Evolutionary conservation across 345 rosid species (phyloP).

Genomic region (Carallia brachiata): DNA sequence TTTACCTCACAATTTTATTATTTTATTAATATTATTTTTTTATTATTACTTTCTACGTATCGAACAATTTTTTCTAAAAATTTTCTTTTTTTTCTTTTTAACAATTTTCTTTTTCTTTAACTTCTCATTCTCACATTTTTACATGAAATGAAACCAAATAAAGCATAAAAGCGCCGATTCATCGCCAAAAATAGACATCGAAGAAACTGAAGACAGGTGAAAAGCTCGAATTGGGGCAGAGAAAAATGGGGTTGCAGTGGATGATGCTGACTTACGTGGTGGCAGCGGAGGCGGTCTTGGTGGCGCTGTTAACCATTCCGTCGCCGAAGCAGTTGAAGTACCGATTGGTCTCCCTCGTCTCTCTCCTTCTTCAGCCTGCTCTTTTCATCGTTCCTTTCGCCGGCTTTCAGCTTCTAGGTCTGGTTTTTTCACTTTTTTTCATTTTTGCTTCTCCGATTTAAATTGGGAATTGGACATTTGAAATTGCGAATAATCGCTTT

Average conservation of each 20-base stretch:
- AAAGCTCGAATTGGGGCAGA: too few relatives aligned
- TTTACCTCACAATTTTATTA: too few relatives aligned
- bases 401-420: slow-evolving; percentile 78
- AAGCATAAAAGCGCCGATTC: not conserved
- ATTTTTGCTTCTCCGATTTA: not conserved
- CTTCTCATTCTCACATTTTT: too few relatives aligned
- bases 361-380: slow-evolving; percentile 67
- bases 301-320: slow-evolving; percentile 61
- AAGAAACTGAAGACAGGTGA: not conserved
- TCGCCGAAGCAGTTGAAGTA: slow-evolving; percentile 65
- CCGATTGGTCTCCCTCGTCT: slow-evolving; percentile 62
- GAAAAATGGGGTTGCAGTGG: slow-evolving; percentile 87
- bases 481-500: too few relatives aligned
- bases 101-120: too few relatives aligned
- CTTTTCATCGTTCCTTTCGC: slow-evolving; percentile 74
- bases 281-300: slow-evolving; percentile 70
- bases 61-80: too few relatives aligned
- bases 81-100: too few relatives aligned
- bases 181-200: not conserved
- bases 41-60: too few relatives aligned
- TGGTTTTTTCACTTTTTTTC: not conserved
- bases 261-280: slow-evolving; percentile 69
- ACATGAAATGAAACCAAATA: too few relatives aligned
- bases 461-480: too few relatives aligned
- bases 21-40: too few relatives aligned